Percentiles rank a stretch among this genome's conserved stretches.
Evolutionary conservation across 2,329 filamentous ascomycete genomes (phyloP).

Genomic region (Exophiala oligosperma): DNA sequence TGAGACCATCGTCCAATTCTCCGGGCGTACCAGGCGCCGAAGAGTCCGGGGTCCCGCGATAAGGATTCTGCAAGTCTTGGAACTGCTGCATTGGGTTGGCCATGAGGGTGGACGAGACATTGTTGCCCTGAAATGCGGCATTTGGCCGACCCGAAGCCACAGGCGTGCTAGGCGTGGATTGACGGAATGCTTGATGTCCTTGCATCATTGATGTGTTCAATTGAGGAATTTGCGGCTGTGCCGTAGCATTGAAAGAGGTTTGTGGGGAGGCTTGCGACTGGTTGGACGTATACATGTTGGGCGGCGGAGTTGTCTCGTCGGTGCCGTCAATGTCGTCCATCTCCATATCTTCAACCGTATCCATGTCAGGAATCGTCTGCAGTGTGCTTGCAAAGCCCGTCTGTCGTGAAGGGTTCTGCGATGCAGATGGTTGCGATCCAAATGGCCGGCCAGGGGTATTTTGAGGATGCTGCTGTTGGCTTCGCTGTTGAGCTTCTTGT

Average conservation of each 20-base stretch:
- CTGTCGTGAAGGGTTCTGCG: constrained; percentile 25
- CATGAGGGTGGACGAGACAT: constrained; percentile 88
- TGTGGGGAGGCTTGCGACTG: constrained; percentile 70
- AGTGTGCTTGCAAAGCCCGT: constrained; percentile 29
- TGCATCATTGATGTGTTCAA: constrained; percentile 78
- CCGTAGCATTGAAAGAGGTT: constrained; percentile 58
- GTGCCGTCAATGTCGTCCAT: constrained; percentile 72
- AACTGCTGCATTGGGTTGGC: constrained; percentile 68
- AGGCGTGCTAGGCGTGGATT: constrained; percentile 83
- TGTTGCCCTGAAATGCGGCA: constrained; percentile 74
- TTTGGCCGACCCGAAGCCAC: constrained; percentile 63
- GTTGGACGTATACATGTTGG: constrained; percentile 50
- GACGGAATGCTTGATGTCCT: constrained; percentile 74
- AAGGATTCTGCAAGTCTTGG: constrained; percentile 52
- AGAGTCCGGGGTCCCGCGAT: constrained; percentile 60
- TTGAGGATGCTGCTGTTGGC: constrained; percentile 31
- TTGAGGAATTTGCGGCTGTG: constrained; percentile 60
- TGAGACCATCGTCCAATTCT: constrained; percentile 73
- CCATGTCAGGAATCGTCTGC: constrained; percentile 38
- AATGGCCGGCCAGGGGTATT: constrained; percentile 30
- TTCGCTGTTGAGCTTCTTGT: constrained; percentile 50
- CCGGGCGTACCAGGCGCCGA: constrained; percentile 69
- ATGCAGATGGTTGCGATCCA: constrained; percentile 23
- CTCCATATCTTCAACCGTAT: constrained; percentile 78
- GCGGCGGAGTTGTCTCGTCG: constrained; percentile 36